Percentiles rank a stretch among this genome's conserved stretches.
Evolutionary conservation across 2,329 filamentous ascomycete genomes (phyloP).

Genomic region (Aaosphaeria pasadenensis): DNA sequence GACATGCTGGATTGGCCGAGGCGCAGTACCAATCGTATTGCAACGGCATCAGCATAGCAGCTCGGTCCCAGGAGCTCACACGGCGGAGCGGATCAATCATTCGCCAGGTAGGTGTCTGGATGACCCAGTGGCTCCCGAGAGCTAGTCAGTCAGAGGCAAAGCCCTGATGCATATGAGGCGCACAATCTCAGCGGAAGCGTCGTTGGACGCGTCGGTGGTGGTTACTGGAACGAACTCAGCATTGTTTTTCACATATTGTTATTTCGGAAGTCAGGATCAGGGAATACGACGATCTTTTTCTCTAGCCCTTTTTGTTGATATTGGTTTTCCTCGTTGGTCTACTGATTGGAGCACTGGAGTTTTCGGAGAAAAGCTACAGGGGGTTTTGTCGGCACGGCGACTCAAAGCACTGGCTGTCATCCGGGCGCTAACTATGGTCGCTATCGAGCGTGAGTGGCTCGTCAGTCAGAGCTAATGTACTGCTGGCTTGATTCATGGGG

Average conservation of each 20-base stretch:
- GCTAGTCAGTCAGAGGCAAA: slow-evolving; percentile 19
- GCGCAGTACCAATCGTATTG: slow-evolving; percentile 28
- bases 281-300: slow-evolving; percentile 36
- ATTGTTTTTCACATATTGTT: slow-evolving; percentile 32
- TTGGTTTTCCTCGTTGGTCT: slow-evolving; percentile 27
- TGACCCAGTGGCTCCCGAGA: slow-evolving; percentile 27
- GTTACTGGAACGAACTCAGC: slow-evolving; percentile 31
- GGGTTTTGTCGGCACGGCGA: slow-evolving; percentile 24
- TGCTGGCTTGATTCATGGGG: slow-evolving; percentile 28
- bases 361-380: slow-evolving; percentile 34
- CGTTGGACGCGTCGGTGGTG: slow-evolving; percentile 20
- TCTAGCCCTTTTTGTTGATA: slow-evolving; percentile 24
- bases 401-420: slow-evolving; percentile 26
- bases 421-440: slow-evolving; percentile 36
- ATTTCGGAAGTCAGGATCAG: slow-evolving; percentile 32
- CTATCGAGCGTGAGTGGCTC: slow-evolving; percentile 30
- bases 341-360: slow-evolving; percentile 23
- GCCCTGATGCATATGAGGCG: slow-evolving; percentile 11
- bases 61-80: slow-evolving; percentile 29
- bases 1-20: slow-evolving; percentile 31
- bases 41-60: slow-evolving; percentile 32
- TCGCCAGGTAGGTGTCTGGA: slow-evolving; percentile 20
- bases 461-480: slow-evolving; percentile 32
- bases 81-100: slow-evolving; percentile 31
- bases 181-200: slow-evolving; percentile 15